A percentile compares a stretch with the other conserved stretches of the same genome.
These are phyloP conservation scores for Candida sp. DNA, from an alignment of 1,139 yeast species.

Conservation along the genomic window DNA sequence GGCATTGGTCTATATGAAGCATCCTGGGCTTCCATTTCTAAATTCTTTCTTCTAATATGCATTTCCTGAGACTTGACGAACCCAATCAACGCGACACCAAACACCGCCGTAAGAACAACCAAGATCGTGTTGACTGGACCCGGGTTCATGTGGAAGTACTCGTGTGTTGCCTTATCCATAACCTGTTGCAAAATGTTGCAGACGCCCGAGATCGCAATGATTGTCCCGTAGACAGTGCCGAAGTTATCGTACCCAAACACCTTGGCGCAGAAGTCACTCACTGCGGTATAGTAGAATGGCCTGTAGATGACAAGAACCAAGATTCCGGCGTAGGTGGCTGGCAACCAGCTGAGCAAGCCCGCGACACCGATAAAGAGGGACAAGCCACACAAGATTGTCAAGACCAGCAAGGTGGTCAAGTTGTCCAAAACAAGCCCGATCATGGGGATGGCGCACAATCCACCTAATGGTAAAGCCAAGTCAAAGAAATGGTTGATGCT, in stretches of 20 bases:
- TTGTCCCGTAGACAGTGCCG: slow-evolving; percentile 90
- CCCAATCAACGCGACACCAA: slow-evolving; percentile 55
- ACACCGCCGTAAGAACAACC: slow-evolving; percentile 53
- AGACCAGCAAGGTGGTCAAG: slow-evolving; percentile 62
- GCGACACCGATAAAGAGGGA: slow-evolving; percentile 69
- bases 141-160: slow-evolving; percentile 72
- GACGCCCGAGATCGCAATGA: slow-evolving; percentile 80
- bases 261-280: slow-evolving; percentile 89
- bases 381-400: slow-evolving; percentile 53
- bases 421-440: slow-evolving; percentile 85
- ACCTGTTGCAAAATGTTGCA: slow-evolving; percentile 74
- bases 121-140: slow-evolving; percentile 70
- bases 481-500: slow-evolving; percentile 78
- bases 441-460: slow-evolving; percentile 82
- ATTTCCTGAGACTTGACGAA: slow-evolving; percentile 61
- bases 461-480: slow-evolving; percentile 86
- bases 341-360: slow-evolving; percentile 62
- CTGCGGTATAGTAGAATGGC: slow-evolving; percentile 92
- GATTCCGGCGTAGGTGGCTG: slow-evolving; percentile 65
- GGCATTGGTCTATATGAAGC: slow-evolving; percentile 58
- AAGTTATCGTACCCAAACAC: slow-evolving; percentile 93
- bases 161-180: slow-evolving; percentile 74
- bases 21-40: slow-evolving; percentile 67
- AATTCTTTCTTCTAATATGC: slow-evolving; percentile 49
- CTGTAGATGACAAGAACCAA: slow-evolving; percentile 78